Evolutionary conservation across 2,329 filamentous ascomycete genomes (phyloP), one percentile per base, ranked within the genome.

Genomic region (Epichloe amarillans): DNA sequence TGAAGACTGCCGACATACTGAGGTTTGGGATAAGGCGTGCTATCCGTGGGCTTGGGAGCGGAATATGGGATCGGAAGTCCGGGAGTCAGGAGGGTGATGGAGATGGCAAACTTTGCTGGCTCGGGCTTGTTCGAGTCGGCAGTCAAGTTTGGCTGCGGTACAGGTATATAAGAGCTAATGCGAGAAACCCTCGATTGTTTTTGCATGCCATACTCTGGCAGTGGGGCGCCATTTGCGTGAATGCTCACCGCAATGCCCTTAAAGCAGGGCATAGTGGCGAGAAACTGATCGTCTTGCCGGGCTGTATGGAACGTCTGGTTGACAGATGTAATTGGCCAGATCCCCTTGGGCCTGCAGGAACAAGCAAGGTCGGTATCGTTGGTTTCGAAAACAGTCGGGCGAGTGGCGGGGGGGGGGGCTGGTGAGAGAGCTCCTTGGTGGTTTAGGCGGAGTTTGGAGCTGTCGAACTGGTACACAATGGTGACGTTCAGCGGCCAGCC

Each of bases 181-280:
- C 93, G 86, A 55, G 88, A 90, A 56, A 88, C 79, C 61, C 88
- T 85, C 52, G 88, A 89, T 69, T 96, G 88, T 66, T 89, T 93
- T 72, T 97, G 91, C 60, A 97, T 86, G 62, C 90, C 91, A 72
- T 95, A 84, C 71, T 98, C 93, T 55, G 89, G 77, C 58, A 98
- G 81, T 58, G 93, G 90, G 59, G 88, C 74, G 55, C 77, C 78
- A 64, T 83, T 83, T 52, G 81, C 79, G 72, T 98, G 93, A 68
- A 97, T 94, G 78, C 88, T 95, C 66, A 97, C 91, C 62, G 93
- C 91, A 72, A 98, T 89, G 71, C 93, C 93, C 76, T 97, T 95
- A 75, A 97, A 98, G 81, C 90, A 97, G 74, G 93, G 93, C 93
- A 82, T 82, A 65, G 65, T 77, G 64, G 62, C 57, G 57, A 53